Base-by-base conservation (phyloP, 352 stramenopile genomes). In the Aphanomyces astaci region DNA sequence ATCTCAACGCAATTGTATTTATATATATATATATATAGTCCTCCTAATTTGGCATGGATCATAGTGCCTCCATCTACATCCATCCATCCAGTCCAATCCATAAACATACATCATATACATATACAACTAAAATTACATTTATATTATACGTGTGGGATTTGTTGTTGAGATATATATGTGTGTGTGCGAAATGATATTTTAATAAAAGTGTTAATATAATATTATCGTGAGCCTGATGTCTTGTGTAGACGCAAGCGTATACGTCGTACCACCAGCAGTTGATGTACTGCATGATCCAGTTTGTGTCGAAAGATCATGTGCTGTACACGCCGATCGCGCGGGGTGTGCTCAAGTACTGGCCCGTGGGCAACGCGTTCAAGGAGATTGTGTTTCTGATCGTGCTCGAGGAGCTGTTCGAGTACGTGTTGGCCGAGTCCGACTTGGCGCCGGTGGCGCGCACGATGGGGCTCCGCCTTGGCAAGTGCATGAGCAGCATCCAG, bases 211-310 rank as follows among this genome's bases (percentile, higher is more conserved):
- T n/a, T n/a, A n/a, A n/a, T n/a, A n/a, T n/a, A n/a, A n/a, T n/a
- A n/a, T n/a, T n/a, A n/a, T n/a, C n/a, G n/a, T n/a, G n/a, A n/a
- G n/a, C n/a, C 15, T 64, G 28, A 54, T 28, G n/a, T 10, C 55
- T 30, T 25, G n/a, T n/a, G 22, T 68, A 68, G 43, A 90, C 84
- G 46, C 86, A 85, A 27, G 86, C 86, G 39, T 93, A 94, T 62
- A 81, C 92, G 69, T 91, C 84, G 65, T 95, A 94, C 52, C 87
- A 95, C 66, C 86, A 93, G 68, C 84, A 94, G 55, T 78, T 95
- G 46, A 86, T 84, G 67, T 94, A 95, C 72, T 93, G 85, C 72
- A 93, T 95, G 84, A 91, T 91, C 66, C 85, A 94, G 75, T 95
- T 94, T 74, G 87, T 94, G 17, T 87, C 81, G 5, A 95, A 95